Conservation (phyloP, 2,329 filamentous ascomycete genomes). For the Tolypocladium album region DNA sequence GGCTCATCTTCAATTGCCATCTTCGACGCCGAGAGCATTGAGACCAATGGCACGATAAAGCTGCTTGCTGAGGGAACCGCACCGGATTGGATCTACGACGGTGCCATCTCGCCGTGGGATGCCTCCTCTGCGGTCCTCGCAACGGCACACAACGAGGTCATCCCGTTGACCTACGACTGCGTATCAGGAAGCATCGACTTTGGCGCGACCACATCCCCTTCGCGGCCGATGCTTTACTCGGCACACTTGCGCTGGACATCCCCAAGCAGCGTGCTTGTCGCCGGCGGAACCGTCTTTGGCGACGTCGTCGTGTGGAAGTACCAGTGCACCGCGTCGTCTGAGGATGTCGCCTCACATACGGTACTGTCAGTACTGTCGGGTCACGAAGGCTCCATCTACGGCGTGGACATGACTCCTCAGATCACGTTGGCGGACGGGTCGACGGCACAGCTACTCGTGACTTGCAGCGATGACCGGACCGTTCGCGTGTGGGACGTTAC, state of each 20-base stretch:
- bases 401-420: conserved; percentile 63
- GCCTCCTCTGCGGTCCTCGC: conserved; percentile 46
- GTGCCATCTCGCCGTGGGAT: conserved; percentile 37
- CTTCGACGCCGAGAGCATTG: conserved; percentile 17
- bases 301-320: conserved; percentile 88
- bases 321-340: conserved; percentile 11
- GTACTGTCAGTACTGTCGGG: conserved; percentile 46
- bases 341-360: conserved; percentile 10
- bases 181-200: conserved; percentile 25
- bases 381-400: conserved; percentile 92
- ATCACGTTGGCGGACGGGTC: conserved; percentile 27
- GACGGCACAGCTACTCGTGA: conserved; percentile 59
- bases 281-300: conserved; percentile 87
- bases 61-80: conserved; percentile 30
- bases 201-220: conserved; percentile 46
- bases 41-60: conserved; percentile 3
- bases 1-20: conserved; percentile 51
- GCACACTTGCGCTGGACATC: conserved; percentile 60
- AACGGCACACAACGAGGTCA: conserved; percentile 79
- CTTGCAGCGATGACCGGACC: conserved; percentile 90
- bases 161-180: conserved; percentile 33
- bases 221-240: conserved; percentile 80
- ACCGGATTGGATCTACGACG: conserved; percentile 72
- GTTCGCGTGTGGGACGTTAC: conserved; percentile 81
- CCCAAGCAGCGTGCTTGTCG: conserved; percentile 54